Evolutionary conservation across 2,329 filamentous ascomycete species (phyloP).

Genomic region (Cladosporium sp.): DNA sequence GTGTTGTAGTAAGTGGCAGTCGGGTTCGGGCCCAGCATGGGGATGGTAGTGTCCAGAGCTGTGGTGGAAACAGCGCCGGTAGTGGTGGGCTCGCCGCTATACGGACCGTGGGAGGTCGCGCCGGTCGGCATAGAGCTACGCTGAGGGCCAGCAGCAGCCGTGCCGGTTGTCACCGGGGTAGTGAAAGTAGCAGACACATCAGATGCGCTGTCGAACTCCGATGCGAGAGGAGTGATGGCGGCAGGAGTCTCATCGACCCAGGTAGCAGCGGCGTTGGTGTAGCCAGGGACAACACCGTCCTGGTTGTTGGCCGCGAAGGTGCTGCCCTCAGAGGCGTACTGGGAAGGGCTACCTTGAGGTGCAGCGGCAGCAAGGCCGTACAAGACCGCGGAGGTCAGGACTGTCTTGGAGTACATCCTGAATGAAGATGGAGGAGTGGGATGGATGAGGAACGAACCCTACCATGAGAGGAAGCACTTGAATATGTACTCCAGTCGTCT

Average conservation of each 20-base stretch:
- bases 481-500: not conserved
- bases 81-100: constrained; percentile 58
- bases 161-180: constrained; percentile 24
- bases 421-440: constrained; percentile 6
- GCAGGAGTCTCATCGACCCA: constrained; percentile 32
- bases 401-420: constrained; percentile 35
- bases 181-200: constrained; percentile 34
- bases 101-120: constrained; percentile 63
- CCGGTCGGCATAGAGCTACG: constrained; percentile 48
- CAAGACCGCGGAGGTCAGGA: constrained; percentile 29
- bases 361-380: constrained; percentile 31
- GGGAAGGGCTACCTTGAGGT: constrained; percentile 15
- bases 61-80: constrained; percentile 61
- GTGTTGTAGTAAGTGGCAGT: constrained; percentile 65
- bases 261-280: constrained; percentile 39
- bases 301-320: constrained; percentile 19
- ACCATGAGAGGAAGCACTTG: not conserved
- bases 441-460: not conserved
- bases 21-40: constrained; percentile 51
- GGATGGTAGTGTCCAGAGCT: constrained; percentile 53
- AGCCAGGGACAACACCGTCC: constrained; percentile 33
- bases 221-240: constrained; percentile 32
- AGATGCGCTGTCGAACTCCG: constrained; percentile 40
- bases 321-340: constrained; percentile 5
- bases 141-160: constrained; percentile 36